A percentile compares a stretch with the other conserved stretches of the same genome.
phyloP scores from a whole-genome alignment of 331 rosid species.

The Pyrus hybrid region DNA sequence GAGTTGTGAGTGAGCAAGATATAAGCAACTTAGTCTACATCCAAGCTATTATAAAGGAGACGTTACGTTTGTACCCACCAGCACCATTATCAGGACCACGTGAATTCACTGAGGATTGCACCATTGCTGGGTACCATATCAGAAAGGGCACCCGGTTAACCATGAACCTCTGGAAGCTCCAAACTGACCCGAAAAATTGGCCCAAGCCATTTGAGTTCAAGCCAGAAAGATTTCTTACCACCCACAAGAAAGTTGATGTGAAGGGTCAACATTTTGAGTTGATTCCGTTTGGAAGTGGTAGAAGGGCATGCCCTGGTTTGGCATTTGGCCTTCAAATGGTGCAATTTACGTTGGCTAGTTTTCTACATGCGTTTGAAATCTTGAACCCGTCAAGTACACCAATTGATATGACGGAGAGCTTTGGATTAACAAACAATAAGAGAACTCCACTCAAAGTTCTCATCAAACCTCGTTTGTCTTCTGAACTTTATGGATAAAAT shows the following conservation, averaged over 20 bases:
- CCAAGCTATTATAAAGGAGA: slow-evolving; percentile 25
- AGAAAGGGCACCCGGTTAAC: slow-evolving; percentile 22
- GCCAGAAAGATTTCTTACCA: slow-evolving; percentile 34
- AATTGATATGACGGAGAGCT: slow-evolving; percentile 12
- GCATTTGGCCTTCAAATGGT: slow-evolving; percentile 1
- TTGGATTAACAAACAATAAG: neutral
- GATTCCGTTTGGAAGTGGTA: slow-evolving; percentile 19
- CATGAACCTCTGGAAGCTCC: slow-evolving; percentile 35
- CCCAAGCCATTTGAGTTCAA: slow-evolving; percentile 18
- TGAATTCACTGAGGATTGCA: slow-evolving; percentile 26
- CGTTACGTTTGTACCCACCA: slow-evolving; percentile 25
- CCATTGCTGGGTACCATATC: slow-evolving; percentile 26
- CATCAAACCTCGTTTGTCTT: slow-evolving; percentile 24
- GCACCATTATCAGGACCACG: slow-evolving; percentile 8
- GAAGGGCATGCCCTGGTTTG: slow-evolving; percentile 14
- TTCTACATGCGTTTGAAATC: slow-evolving; percentile 9
- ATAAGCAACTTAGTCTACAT: slow-evolving; percentile 10
- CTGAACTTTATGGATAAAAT: neutral
- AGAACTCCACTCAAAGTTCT: slow-evolving; percentile 29
- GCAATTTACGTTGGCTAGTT: slow-evolving; percentile 6
- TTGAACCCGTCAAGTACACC: neutral
- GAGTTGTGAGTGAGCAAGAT: slow-evolving; percentile 16
- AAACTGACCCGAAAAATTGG: slow-evolving; percentile 25
- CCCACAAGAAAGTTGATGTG: slow-evolving; percentile 5
- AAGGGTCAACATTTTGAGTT: slow-evolving; percentile 13